These are phyloP conservation scores for Cucumis melo DNA, from an alignment of 306 rosid species.

Conservation along the genomic window DNA sequence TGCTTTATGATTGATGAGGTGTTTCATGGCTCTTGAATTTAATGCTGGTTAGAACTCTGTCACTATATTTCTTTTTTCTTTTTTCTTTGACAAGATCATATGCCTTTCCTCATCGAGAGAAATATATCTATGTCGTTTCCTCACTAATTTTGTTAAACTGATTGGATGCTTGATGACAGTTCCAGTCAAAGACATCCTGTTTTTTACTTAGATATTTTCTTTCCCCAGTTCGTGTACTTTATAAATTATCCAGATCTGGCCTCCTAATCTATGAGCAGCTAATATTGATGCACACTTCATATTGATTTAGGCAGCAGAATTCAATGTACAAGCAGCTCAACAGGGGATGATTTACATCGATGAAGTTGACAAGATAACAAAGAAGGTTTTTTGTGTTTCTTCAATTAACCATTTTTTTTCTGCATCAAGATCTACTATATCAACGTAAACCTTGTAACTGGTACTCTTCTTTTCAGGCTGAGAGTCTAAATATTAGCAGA, in stretches of 20 bases:
- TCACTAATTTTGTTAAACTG: not conserved
- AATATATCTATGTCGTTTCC: not conserved
- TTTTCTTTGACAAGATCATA: not conserved
- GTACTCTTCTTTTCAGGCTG: conserved; percentile 46
- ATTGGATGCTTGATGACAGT: not conserved
- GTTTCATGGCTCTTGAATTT: not conserved
- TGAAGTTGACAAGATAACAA: conserved; percentile 99
- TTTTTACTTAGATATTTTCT: not conserved
- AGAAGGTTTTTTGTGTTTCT: conserved; percentile 46
- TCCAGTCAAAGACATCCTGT: not conserved
- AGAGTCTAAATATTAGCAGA: conserved; percentile 83
- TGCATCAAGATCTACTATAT: conserved; percentile 6
- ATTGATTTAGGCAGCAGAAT: conserved; percentile 72
- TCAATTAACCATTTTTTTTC: not conserved
- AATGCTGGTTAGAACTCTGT: not conserved
- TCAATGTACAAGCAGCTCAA: conserved; percentile 96
- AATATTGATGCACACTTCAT: not conserved
- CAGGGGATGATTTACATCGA: conserved; percentile 95
- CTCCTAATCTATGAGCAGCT: not conserved
- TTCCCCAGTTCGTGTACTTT: not conserved
- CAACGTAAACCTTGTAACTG: conserved; percentile 7
- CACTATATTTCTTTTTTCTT: not conserved
- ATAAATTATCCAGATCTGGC: not conserved
- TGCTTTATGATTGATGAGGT: not conserved
- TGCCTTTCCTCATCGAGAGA: not conserved